Evolutionary conservation across 2,329 filamentous ascomycete genomes (phyloP), one percentile per base, ranked within the genome.

Genomic region (Macrophomina pseudophaseolina): DNA sequence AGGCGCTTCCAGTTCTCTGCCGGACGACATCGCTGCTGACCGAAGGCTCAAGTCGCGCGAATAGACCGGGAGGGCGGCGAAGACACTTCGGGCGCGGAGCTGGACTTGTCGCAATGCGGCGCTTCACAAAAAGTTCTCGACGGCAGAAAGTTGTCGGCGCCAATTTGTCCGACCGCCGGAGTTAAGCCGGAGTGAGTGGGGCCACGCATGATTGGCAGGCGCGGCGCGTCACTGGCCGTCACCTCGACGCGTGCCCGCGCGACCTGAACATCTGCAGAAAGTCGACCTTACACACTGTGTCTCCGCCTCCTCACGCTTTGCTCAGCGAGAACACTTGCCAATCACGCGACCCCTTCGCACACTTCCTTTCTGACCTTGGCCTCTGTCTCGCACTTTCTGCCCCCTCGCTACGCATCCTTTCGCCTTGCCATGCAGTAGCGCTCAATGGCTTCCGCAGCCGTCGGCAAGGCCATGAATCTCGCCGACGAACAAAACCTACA

Each of bases 361-460:
- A 9, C 6, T 9, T 23, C 35, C n/a, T 18, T 42, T 12, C 35
- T 8, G 35, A 7, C 35, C 35, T 5, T 32, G 5, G 32, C 12
- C 12, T 1, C 4, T 9, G 40, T 32, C 11, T n/a, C 16, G 12
- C 32, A 28, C n/a, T 12, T 6, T 51, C 16, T 14, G 18, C 16
- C 1, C 32, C 6, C 40, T 14, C 16, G 28, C 18, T 33, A 8
- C 38, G 7, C 42, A 11, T 30, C 32, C 2, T 12, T 18, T 14
- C 44, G 9, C n/a, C 46, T 58, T 59, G 53, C 44, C 5, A 66
- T 66, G 64, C 64, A 9, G 16, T 66, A 42, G 30, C 30, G 44
- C 66, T 77, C 69, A 70, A 80, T 80, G 78, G 78, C 78, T 70
- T 70, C 76, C 53, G 65, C 74, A 68, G 74, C 72, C 69, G 75